These are phyloP conservation scores for Carex cristatella DNA, from an alignment of 176 grass and related monocot genomes.

Conservation along the genomic window DNA sequence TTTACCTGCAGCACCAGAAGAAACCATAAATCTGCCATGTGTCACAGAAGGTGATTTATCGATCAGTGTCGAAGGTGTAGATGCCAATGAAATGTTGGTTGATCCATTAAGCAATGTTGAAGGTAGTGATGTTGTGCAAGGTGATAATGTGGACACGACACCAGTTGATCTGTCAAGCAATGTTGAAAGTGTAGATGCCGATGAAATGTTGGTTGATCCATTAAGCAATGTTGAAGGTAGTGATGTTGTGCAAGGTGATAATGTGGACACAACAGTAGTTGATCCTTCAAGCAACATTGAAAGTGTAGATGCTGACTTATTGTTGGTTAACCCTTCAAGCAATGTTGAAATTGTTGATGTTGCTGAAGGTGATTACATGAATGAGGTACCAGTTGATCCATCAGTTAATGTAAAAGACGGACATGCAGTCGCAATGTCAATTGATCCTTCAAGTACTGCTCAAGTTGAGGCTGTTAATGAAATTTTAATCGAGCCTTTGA, in stretches of 20 bases:
- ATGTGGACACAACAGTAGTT: neutral
- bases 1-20: neutral
- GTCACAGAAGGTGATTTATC: neutral
- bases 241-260: neutral
- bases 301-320: neutral
- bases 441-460: slow-evolving; percentile 5
- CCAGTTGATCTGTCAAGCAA: neutral
- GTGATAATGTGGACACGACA: neutral
- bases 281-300: neutral
- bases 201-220: slow-evolving; percentile 10
- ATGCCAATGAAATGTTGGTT: slow-evolving; percentile 10
- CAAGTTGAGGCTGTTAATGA: neutral
- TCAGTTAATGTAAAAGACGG: neutral
- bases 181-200: neutral
- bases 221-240: slow-evolving; percentile 6
- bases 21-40: neutral
- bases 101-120: slow-evolving; percentile 8
- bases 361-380: neutral
- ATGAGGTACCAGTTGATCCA: neutral
- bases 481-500: slow-evolving; percentile 9
- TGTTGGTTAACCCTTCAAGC: neutral
- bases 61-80: neutral
- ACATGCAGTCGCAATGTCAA: neutral
- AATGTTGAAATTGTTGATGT: neutral
- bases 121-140: neutral